Evolutionary conservation across 2,329 filamentous ascomycete species (phyloP).

Genomic region (Dothiorella sarmentorum): DNA sequence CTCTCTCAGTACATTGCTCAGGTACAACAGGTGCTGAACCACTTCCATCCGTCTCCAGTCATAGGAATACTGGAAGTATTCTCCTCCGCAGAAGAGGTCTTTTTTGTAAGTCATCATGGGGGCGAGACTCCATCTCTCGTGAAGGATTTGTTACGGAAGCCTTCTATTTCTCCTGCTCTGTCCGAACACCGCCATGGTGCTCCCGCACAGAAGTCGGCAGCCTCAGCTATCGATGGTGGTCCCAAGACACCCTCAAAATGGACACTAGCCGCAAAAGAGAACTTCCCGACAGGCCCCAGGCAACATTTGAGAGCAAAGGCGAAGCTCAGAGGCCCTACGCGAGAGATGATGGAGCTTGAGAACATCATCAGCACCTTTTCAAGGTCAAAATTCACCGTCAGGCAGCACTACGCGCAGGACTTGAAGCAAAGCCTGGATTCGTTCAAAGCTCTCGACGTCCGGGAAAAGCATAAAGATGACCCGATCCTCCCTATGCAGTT

Average conservation of each 20-base stretch:
- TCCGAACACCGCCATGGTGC: no score
- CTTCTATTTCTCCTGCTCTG: background rate
- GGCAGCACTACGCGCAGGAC: background rate
- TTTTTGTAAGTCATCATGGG: background rate
- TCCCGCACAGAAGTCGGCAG: no score
- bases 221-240: rapidly evolving
- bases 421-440: conserved; percentile 7
- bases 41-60: background rate
- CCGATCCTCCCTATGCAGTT: background rate
- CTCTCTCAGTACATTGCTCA: conserved; percentile 44
- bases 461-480: background rate
- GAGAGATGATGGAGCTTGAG: background rate
- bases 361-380: background rate
- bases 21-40: conserved; percentile 43
- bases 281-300: background rate
- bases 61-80: background rate
- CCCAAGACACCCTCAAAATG: background rate
- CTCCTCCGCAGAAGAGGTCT: background rate
- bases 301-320: background rate
- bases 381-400: background rate
- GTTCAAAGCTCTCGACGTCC: background rate
- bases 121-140: background rate
- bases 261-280: background rate
- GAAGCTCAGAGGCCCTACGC: background rate
- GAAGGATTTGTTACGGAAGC: background rate